Percentiles rank a stretch among this genome's conserved stretches.
Evolutionary conservation across 192 early-diverging fungal species (phyloP).

Genomic region (Coemansia sp.): DNA sequence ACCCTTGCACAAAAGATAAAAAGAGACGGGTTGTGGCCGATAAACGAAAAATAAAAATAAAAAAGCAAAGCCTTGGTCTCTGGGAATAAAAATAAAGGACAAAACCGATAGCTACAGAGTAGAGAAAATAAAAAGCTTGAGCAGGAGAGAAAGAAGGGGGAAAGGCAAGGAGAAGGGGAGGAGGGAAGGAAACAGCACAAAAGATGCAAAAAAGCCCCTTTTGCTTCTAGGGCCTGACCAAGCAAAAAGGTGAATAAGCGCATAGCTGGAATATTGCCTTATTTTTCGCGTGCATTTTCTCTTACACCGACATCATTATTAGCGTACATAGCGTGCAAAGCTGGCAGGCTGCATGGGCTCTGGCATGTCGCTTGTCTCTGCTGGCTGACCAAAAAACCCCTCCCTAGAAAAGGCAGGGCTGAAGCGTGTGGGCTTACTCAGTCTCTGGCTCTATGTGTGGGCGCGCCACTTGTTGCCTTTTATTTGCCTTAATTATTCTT

Average conservation of each 20-base stretch:
- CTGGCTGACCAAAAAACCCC: no score
- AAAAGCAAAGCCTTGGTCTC: neutral
- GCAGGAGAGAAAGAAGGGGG: constrained; percentile 4
- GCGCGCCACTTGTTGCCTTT: neutral
- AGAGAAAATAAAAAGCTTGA: constrained; percentile 1
- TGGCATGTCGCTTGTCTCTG: no score
- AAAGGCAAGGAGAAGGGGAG: neutral
- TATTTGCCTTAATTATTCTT: neutral
- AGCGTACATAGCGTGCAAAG: neutral
- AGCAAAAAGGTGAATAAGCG: constrained; percentile 4
- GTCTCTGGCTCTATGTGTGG: neutral
- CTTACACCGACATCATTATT: neutral
- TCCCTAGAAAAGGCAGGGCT: no score
- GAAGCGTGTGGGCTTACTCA: constrained; percentile 1
- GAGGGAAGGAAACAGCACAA: neutral
- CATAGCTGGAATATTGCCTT: neutral
- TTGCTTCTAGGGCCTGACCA: neutral
- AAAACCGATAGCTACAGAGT: constrained; percentile 4
- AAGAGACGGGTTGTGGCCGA: neutral
- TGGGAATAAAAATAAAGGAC: neutral
- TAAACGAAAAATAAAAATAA: constrained; percentile 2
- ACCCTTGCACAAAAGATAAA: neutral
- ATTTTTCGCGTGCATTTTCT: neutral
- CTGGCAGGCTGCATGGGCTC: neutral
- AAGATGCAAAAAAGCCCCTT: neutral